Evolutionary conservation across 352 stramenopile species (phyloP), one percentile per base, ranked within the genome.

Genomic region (Globisporangium sylvaticum): DNA sequence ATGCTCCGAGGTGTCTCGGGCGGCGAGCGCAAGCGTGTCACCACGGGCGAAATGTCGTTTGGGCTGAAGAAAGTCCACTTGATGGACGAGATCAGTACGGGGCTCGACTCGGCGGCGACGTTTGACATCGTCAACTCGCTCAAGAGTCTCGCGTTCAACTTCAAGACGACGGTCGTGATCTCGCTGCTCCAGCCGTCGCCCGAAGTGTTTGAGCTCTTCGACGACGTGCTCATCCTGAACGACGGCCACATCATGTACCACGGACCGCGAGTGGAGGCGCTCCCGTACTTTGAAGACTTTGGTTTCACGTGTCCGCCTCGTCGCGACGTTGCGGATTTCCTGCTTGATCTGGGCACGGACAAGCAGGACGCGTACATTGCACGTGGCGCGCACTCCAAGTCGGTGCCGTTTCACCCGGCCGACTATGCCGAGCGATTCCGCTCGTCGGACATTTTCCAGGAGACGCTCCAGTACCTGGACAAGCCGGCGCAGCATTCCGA

Each of bases 121-220:
- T 88, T 75, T 37, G 83, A 90, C 58, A 91, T 91, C 34, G 74
- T 84, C 18, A 79, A 73, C 34, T 75, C 73, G 31, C 67, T 87
- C 8, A 73, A 75, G 31, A 80, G 70, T 25, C 61, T 89, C n/a
- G 78, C 82, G 2, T 32, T 78, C 15, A 76, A 76, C 22, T 78
- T 94, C 48, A 77, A 80, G 39, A 66, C 69, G 24, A 91, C 81
- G 18, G 61, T 83, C 22, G 82, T 95, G 14, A 73, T 97, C 15
- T 90, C 89, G 7, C 70, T 98, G 20, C 70, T 97, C 27, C 81
- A 98, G 74, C 95, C 95, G n/a, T 80, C 95, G 22, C 95, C 95
- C 2, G 95, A 98, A 70, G 93, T 97, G 15, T 97, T 96, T 54
- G 85, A 86, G 18, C 75, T 98, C 20, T 98, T 98, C 68, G 96